phyloP scores from a whole-genome alignment of 176 grass and related monocot species.

The Oryza longistaminata region DNA sequence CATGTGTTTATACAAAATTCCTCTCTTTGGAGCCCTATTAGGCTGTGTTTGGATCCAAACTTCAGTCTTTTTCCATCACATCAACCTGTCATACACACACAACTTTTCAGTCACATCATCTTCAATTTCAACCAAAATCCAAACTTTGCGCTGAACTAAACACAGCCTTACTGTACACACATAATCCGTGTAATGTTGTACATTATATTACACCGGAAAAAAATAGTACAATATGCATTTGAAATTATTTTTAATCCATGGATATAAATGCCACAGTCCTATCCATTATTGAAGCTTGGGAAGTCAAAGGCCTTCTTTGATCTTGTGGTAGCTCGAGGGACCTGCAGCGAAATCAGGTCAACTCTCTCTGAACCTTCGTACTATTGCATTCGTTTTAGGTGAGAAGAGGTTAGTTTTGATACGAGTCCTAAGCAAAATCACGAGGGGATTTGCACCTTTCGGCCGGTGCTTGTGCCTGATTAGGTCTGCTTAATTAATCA shows the following conservation, averaged over 20 bases:
- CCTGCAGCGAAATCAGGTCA: constrained; percentile 3
- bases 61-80: too few relatives aligned
- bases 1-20: too few relatives aligned
- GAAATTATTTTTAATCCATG: neutral
- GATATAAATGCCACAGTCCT: constrained; percentile 10
- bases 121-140: too few relatives aligned
- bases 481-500: constrained; percentile 40
- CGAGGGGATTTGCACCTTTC: neutral
- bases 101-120: too few relatives aligned
- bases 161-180: too few relatives aligned
- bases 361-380: constrained; percentile 19
- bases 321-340: neutral
- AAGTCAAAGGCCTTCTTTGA: constrained; percentile 27
- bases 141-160: too few relatives aligned
- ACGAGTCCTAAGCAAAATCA: neutral
- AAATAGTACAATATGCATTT: too few relatives aligned
- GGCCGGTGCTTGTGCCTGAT: constrained; percentile 25
- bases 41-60: too few relatives aligned
- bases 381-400: neutral
- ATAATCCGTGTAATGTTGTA: too few relatives aligned
- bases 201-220: too few relatives aligned
- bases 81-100: too few relatives aligned
- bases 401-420: neutral
- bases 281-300: neutral
- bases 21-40: too few relatives aligned